Percentiles rank a stretch among this genome's conserved stretches.
These are phyloP conservation scores for Aureobasidium sp. DNA, from an alignment of 2,329 filamentous ascomycete genomes.

Conservation along the genomic window DNA sequence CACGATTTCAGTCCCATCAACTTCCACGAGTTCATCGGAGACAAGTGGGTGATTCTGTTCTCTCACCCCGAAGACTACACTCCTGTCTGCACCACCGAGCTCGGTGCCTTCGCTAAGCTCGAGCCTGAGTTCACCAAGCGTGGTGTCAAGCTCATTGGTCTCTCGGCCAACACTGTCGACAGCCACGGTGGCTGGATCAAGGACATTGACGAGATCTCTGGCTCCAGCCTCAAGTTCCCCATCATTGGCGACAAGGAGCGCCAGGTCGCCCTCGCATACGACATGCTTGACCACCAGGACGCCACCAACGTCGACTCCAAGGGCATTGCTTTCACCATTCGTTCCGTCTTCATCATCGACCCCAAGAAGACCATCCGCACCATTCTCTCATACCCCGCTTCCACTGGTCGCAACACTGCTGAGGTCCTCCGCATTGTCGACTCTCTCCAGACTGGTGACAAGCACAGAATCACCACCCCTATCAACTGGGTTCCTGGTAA, in stretches of 20 bases:
- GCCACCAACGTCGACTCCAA: conserved; percentile 53
- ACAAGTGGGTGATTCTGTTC: conserved; percentile 65
- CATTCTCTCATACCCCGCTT: conserved; percentile 57
- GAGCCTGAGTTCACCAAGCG: conserved; percentile 58
- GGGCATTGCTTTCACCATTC: conserved; percentile 56
- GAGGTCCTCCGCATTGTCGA: conserved; percentile 48
- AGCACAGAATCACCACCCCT: conserved; percentile 53
- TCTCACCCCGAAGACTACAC: conserved; percentile 60
- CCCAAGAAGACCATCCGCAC: conserved; percentile 58
- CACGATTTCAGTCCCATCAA: conserved; percentile 42
- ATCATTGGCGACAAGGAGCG: conserved; percentile 49
- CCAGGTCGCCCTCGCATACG: conserved; percentile 45
- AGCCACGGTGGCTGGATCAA: conserved; percentile 47
- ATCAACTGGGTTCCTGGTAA: conserved; percentile 53
- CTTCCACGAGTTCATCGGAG: conserved; percentile 66
- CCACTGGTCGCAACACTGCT: conserved; percentile 50
- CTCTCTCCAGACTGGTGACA: conserved; percentile 51
- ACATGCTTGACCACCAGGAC: conserved; percentile 49
- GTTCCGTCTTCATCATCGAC: conserved; percentile 59
- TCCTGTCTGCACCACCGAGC: conserved; percentile 56
- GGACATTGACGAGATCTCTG: conserved; percentile 47
- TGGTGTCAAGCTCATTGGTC: conserved; percentile 55
- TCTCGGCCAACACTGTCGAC: conserved; percentile 45
- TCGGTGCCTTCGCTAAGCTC: conserved; percentile 57
- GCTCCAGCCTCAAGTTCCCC: conserved; percentile 43